Evolutionary conservation across 2,329 filamentous ascomycete species (phyloP).

Genomic region (Colletotrichum sp.): DNA sequence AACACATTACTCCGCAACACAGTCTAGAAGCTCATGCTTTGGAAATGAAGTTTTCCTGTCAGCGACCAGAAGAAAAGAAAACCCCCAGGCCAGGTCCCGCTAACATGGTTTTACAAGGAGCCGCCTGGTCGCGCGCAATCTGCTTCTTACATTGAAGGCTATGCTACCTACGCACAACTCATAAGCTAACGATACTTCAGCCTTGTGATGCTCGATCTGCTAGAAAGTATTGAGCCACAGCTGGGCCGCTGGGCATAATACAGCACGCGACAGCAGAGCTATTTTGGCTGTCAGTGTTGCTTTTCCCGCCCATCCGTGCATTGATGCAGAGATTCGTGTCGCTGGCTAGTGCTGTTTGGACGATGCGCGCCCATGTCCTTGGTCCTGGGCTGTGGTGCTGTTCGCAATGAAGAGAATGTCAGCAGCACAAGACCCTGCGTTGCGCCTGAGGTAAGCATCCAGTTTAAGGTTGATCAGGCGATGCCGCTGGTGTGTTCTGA

Average conservation of each 20-base stretch:
- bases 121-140: background rate
- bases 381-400: background rate
- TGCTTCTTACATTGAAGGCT: background rate
- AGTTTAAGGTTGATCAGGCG: background rate
- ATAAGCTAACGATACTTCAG: background rate
- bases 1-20: background rate
- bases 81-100: background rate
- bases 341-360: background rate
- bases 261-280: background rate
- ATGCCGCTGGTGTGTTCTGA: background rate
- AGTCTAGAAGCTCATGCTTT: conserved; percentile 10
- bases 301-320: background rate
- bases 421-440: background rate
- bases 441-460: background rate
- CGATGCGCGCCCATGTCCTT: background rate
- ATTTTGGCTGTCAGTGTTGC: background rate
- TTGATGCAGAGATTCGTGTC: background rate
- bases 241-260: background rate
- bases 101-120: conserved; percentile 8
- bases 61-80: background rate
- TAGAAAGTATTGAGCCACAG: background rate
- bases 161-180: background rate
- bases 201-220: background rate
- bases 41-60: conserved; percentile 14
- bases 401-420: background rate